Evolutionary conservation across 768 basidiomycete genomes (phyloP), one percentile per base, ranked within the genome.

Genomic region (Lactarius trivialis): DNA sequence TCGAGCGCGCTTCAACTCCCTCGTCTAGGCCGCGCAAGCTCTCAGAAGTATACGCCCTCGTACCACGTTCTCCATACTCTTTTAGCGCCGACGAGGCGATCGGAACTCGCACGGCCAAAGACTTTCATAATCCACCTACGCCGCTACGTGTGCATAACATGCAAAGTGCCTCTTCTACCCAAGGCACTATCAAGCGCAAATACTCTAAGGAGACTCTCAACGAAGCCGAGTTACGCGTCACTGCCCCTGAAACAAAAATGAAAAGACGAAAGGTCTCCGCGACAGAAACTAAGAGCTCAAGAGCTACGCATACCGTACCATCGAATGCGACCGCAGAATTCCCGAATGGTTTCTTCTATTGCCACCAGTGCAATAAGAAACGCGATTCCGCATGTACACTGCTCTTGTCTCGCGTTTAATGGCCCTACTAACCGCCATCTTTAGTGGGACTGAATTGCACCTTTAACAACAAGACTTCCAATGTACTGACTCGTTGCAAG

Each of bases 321-420:
- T 56, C 62, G 49, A 64, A 68, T 60, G 53, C 57, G 24, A 67
- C 65, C 12, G 60, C 74, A 21, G 73, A 75, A 41, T 71, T 67
- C 60, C 76, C 76, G 37, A 73, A 73, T 30, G 79, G 68, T 69
- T 77, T 70, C 53, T 72, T 82, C 55, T 82, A 84, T 66, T 91
- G 89, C 66, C 89, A 89, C 70, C 88, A 89, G 68, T 89, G 89
- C 72, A 78, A 77, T 64, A 80, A 79, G 70, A 87, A 85, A 67
- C 82, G 83, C 55, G 83, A 82, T 66, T 69, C 71, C 32, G 69
- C 74, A 51, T 74, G 88, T 86, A 51, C 55, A 78, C 69, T 17
- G 26, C 34, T 43, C 7, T 39, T 52, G 30, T 57, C 28, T 34
- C 54, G 36, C 48, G 6, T 39, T 41, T 12, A 37, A 7, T 4